Evolutionary conservation across 1,139 yeast genomes (phyloP).

Genomic region (Scheffersomyces parashehatae): DNA sequence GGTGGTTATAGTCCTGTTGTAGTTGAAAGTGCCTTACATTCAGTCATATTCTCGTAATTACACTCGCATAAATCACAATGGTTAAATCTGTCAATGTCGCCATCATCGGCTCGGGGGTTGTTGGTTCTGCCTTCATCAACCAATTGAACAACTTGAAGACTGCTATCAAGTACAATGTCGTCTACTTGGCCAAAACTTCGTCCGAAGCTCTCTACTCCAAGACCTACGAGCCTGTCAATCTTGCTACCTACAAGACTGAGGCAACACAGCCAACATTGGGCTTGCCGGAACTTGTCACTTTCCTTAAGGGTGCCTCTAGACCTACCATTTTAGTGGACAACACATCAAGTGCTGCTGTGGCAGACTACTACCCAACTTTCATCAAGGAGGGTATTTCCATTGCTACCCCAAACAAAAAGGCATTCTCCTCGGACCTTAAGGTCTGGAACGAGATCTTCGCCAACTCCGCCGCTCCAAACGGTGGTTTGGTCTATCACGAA

Average conservation of each 20-base stretch:
- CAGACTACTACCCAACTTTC: slow-evolving; percentile 74
- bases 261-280: slow-evolving; percentile 50
- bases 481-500: slow-evolving; percentile 92
- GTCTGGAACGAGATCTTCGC: slow-evolving; percentile 78
- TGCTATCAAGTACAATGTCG: slow-evolving; percentile 66
- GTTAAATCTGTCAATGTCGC: slow-evolving; percentile 71
- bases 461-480: slow-evolving; percentile 49
- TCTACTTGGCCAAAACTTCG: slow-evolving; percentile 73
- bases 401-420: slow-evolving; percentile 98
- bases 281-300: slow-evolving; percentile 58
- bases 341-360: slow-evolving; percentile 81
- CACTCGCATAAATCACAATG: slow-evolving; percentile 25
- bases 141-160: slow-evolving; percentile 68
- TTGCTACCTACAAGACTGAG: slow-evolving; percentile 62
- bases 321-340: slow-evolving; percentile 91
- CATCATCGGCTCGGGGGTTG: slow-evolving; percentile 90
- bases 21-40: no score
- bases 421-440: slow-evolving; percentile 77
- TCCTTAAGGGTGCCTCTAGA: slow-evolving; percentile 60
- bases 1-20: no score
- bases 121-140: slow-evolving; percentile 78
- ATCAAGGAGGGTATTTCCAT: slow-evolving; percentile 79
- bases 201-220: slow-evolving; percentile 64
- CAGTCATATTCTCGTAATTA: no score
- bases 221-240: slow-evolving; percentile 71